Conservation (phyloP, 1,284 basidiomycete species). For the Ustilago lituana region DNA sequence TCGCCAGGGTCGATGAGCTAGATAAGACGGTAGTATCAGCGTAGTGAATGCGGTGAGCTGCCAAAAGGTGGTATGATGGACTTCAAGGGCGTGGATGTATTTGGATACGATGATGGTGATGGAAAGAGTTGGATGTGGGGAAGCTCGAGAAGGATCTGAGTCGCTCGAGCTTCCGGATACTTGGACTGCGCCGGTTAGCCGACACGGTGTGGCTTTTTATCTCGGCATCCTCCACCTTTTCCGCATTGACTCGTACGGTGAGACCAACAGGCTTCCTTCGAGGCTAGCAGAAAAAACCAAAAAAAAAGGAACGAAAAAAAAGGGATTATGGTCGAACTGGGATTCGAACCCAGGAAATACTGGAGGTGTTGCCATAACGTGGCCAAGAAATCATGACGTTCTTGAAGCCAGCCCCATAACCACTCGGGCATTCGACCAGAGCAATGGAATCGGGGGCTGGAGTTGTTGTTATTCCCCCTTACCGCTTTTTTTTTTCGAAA, state of each 20-base stretch:
- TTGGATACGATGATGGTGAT: background rate
- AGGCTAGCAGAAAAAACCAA: no score
- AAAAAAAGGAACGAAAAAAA: conserved; percentile 10
- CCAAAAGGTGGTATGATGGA: no score
- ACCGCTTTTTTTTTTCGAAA: no score
- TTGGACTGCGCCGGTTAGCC: conserved; percentile 7
- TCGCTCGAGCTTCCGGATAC: background rate
- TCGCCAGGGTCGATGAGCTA: no score
- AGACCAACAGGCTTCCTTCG: no score
- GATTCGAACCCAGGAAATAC: conserved; percentile 53
- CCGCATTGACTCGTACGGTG: conserved; percentile 8
- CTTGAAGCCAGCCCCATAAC: conserved; percentile 56
- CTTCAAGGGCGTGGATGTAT: no score
- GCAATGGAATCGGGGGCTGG: background rate
- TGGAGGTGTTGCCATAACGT: conserved; percentile 47
- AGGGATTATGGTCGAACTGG: conserved; percentile 45
- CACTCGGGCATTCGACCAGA: conserved; percentile 54
- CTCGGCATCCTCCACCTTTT: conserved; percentile 17
- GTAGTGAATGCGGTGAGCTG: no score
- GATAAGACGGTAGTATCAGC: no score
- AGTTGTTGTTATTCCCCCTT: background rate
- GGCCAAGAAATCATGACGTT: conserved; percentile 36
- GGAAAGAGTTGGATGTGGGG: background rate
- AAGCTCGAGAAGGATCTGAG: background rate
- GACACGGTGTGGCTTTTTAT: background rate